phyloP scores from a whole-genome alignment of 2,329 filamentous ascomycete genomes.

The Cytospora piceicola region DNA sequence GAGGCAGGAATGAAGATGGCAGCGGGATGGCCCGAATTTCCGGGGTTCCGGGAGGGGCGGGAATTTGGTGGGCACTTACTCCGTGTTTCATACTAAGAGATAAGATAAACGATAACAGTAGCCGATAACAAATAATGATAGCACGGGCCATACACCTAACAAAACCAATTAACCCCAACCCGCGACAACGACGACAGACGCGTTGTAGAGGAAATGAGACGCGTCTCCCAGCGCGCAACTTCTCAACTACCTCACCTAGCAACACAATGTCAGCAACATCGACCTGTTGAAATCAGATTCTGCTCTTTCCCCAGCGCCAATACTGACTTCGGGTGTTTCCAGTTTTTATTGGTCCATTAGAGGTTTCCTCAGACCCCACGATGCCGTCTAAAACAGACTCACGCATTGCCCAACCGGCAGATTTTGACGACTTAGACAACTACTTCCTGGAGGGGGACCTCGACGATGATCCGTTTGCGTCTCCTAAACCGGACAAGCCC shows the following conservation, averaged over 20 bases:
- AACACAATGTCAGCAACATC: background rate
- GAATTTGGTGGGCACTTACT: too few species aligned
- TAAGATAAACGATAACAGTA: background rate
- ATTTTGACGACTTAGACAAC: conserved; percentile 72
- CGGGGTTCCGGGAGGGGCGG: background rate
- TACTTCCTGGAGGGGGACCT: conserved; percentile 67
- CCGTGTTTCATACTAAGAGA: background rate
- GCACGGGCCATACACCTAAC: conserved; percentile 8
- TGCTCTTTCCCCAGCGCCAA: background rate
- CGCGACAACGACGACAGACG: conserved; percentile 17
- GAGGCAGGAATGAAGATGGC: background rate
- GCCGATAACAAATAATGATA: background rate
- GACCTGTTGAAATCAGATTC: background rate
- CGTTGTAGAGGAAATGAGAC: conserved; percentile 20
- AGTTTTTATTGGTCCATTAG: background rate
- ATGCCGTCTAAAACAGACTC: conserved; percentile 30
- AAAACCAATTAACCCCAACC: conserved; percentile 18
- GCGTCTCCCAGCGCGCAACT: conserved; percentile 19
- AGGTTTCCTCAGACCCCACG: background rate
- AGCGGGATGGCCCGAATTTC: conserved; percentile 14
- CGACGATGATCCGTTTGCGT: conserved; percentile 51
- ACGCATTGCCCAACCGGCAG: conserved; percentile 39
- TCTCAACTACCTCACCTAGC: background rate
- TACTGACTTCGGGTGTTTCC: background rate
- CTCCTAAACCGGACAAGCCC: conserved; percentile 48